phyloP scores from a whole-genome alignment of 495 filamentous ascomycete species.

The Podospora conica region DNA sequence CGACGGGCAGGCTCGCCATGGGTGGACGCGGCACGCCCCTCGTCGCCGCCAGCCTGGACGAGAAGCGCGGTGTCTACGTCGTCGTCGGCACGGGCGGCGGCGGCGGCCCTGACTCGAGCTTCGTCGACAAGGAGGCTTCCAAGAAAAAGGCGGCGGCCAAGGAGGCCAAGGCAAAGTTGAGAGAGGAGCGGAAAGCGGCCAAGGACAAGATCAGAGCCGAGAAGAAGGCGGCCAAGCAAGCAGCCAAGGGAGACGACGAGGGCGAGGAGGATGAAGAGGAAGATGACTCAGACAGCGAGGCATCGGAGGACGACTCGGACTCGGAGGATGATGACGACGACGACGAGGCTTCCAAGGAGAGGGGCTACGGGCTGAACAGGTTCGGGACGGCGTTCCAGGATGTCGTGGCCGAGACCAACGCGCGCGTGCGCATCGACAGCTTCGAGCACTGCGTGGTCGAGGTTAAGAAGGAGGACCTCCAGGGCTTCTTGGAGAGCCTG shows the following conservation, averaged over 20 bases:
- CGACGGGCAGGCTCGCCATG: constrained; percentile 57
- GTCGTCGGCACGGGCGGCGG: constrained; percentile 86
- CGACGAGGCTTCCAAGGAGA: constrained; percentile 46
- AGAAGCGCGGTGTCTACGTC: constrained; percentile 79
- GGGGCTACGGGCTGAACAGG: constrained; percentile 68
- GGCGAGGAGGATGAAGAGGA: constrained; percentile 17
- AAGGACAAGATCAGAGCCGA: constrained; percentile 58
- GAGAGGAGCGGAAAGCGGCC: constrained; percentile 51
- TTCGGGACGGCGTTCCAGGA: constrained; percentile 96
- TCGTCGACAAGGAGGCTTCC: constrained; percentile 55
- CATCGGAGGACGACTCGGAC: constrained; percentile 22
- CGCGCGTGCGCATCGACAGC: constrained; percentile 85
- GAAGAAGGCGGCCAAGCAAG: constrained; percentile 46
- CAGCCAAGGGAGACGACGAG: constrained; percentile 44
- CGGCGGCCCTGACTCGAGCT: constrained; percentile 55
- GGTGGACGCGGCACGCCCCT: constrained; percentile 73
- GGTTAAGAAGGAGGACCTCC: constrained; percentile 89
- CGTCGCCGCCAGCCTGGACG: constrained; percentile 84
- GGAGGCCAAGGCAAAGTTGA: constrained; percentile 56
- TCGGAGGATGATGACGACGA: constrained; percentile 55
- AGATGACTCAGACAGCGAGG: constrained; percentile 18
- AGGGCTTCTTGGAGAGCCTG: constrained; percentile 83
- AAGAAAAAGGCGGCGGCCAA: constrained; percentile 52
- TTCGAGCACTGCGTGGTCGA: constrained; percentile 98
- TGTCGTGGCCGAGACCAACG: constrained; percentile 85